Conservation (phyloP, 2,329 filamentous ascomycete species). For the Diaporthe humulicola region DNA sequence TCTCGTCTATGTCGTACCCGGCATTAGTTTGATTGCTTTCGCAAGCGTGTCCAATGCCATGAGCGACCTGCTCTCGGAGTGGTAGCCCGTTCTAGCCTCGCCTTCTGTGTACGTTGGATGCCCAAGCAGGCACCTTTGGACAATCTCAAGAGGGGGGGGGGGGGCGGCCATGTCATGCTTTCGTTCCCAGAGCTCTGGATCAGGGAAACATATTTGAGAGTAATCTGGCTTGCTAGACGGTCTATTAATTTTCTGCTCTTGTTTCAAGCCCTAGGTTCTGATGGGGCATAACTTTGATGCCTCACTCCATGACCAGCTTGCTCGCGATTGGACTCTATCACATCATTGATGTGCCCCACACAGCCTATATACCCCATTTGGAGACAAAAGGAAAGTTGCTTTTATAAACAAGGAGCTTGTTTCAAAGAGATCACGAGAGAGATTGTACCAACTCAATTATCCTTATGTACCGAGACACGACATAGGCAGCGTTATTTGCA, state of each 20-base stretch:
- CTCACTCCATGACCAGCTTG: background rate
- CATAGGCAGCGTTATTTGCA: background rate
- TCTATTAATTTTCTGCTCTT: background rate
- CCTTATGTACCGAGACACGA: background rate
- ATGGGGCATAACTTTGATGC: background rate
- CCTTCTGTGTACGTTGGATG: background rate
- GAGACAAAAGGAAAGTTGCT: background rate
- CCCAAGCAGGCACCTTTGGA: background rate
- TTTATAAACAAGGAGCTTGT: background rate
- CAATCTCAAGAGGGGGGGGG: background rate
- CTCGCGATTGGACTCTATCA: background rate
- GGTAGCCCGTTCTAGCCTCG: background rate
- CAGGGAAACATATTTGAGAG: background rate
- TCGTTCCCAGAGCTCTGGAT: background rate
- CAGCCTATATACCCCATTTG: background rate
- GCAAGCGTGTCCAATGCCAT: background rate
- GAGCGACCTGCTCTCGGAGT: background rate
- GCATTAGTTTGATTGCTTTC: background rate
- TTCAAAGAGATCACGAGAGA: background rate
- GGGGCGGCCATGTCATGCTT: background rate
- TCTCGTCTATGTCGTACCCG: background rate
- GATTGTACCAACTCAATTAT: too few species aligned
- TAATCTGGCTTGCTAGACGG: background rate
- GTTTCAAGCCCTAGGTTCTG: background rate
- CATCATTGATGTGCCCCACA: background rate